These are phyloP conservation scores for Quercus lobata DNA, from an alignment of 331 rosid species.

Conservation along the genomic window DNA sequence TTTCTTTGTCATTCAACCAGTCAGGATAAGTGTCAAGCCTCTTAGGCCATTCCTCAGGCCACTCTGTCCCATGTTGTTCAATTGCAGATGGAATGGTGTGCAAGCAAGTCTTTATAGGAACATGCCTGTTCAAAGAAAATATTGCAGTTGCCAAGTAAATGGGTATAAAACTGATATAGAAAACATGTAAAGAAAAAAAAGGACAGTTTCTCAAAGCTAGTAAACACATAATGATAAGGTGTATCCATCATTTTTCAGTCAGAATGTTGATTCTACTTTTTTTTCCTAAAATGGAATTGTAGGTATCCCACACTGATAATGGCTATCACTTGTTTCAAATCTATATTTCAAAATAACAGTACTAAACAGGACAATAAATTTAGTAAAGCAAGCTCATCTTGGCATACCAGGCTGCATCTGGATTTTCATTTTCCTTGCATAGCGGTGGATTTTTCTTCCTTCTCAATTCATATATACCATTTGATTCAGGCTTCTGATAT, in stretches of 20 bases:
- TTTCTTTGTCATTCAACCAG: conserved; percentile 73
- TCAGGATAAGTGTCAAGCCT: conserved; percentile 82
- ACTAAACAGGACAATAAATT: conserved; percentile 8
- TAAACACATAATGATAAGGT: conserved; percentile 2
- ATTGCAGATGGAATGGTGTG: conserved; percentile 75
- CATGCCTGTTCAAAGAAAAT: conserved; percentile 50
- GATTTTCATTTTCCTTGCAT: conserved; percentile 87
- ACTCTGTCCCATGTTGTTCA: conserved; percentile 94
- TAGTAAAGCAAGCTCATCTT: conserved; percentile 18
- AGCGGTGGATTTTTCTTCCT: conserved; percentile 81
- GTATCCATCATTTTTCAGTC: conserved; percentile 1
- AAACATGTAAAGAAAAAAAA: neutral
- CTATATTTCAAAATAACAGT: neutral
- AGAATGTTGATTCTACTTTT: neutral
- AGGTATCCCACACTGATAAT: neutral
- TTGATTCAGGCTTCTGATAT: conserved; percentile 90
- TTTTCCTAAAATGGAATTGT: conserved; percentile 1
- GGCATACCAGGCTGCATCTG: conserved; percentile 90
- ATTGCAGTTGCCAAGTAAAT: neutral
- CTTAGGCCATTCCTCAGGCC: conserved; percentile 99
- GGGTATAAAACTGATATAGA: neutral
- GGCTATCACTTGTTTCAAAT: neutral
- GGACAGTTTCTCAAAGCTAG: neutral
- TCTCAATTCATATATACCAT: conserved; percentile 70
- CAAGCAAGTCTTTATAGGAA: conserved; percentile 69